Evolutionary conservation across 352 stramenopile species (phyloP), one percentile per base, ranked within the genome.

Genomic region (Globisporangium splendens): DNA sequence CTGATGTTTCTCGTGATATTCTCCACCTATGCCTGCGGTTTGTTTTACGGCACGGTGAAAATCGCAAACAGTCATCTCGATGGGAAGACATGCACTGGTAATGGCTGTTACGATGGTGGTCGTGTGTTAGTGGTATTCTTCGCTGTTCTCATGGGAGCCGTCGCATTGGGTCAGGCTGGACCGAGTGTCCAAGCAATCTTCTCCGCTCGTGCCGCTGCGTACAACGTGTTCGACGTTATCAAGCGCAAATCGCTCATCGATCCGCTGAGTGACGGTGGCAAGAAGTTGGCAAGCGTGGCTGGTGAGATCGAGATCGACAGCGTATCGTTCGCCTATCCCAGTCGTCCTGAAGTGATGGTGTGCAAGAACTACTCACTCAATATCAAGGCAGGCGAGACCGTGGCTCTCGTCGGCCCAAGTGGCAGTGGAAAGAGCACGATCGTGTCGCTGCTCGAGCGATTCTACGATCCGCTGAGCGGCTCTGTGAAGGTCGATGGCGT

Each of bases 11-110:
- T 84, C 44, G 74, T 69, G 3, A 65, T 83, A 1, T 84, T 86
- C 56, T 84, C 76, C 59, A 87, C 79, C 14, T 95, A 95, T 60
- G 83, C 76, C n/a, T 59, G 74, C 3, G 86, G 86, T 7, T 84
- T 95, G 77, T 93, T 75, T 69, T 93, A 88, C 46, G 85, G 86
- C 8, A 78, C 83, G 1, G 61, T 87, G 3, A 73, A 85, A 65
- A 69, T 92, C 15, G 69, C 72, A 5, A 76, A 87, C 56, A 80
- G 89, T 50, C 62, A 73, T 10, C 47, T 82, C 4, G 68, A 65
- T 11, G 65, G 64, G 1, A 70, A 61, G 18, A 44, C 59, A 3
- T 82, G 68, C 49, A 43, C 4, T 2, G 60, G 69, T 6, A 63
- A 46, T 17, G 41, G 18, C 3, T 75, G 76, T 60, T 84, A 80